phyloP scores from a whole-genome alignment of 441 rosid species.

The Arabidopsis lyrata region DNA sequence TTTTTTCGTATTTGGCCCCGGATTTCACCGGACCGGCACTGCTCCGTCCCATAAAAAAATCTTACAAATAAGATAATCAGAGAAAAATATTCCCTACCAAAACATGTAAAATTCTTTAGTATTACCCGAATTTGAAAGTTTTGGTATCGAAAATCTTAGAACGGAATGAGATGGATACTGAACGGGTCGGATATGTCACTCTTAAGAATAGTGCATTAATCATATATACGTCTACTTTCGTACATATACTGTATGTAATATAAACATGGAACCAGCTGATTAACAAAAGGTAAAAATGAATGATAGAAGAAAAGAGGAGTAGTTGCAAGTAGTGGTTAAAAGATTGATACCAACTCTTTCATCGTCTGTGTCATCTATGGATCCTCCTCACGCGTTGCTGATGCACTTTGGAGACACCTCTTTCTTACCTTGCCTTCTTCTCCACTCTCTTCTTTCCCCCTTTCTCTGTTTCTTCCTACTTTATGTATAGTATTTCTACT shows the following conservation, averaged over 20 bases:
- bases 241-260: not conserved
- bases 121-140: too few species aligned
- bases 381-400: constrained; percentile 42
- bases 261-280: not conserved
- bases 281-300: constrained; percentile 25
- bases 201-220: not conserved
- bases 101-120: too few species aligned
- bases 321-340: constrained; percentile 43
- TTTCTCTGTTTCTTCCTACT: not conserved
- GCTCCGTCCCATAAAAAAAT: not conserved
- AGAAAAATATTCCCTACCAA: not conserved
- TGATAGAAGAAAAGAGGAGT: constrained; percentile 18
- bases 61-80: not conserved
- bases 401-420: constrained; percentile 43
- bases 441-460: constrained; percentile 27
- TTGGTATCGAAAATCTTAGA: too few species aligned
- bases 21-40: too few species aligned
- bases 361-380: constrained; percentile 41
- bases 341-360: constrained; percentile 41
- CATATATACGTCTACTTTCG: not conserved
- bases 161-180: too few species aligned
- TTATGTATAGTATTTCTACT: not conserved
- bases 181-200: too few species aligned
- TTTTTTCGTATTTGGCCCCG: too few species aligned
- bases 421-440: constrained; percentile 42